Evolutionary conservation across 1,139 yeast genomes (phyloP).

Genomic region (Debaryomycetaceae sp.): DNA sequence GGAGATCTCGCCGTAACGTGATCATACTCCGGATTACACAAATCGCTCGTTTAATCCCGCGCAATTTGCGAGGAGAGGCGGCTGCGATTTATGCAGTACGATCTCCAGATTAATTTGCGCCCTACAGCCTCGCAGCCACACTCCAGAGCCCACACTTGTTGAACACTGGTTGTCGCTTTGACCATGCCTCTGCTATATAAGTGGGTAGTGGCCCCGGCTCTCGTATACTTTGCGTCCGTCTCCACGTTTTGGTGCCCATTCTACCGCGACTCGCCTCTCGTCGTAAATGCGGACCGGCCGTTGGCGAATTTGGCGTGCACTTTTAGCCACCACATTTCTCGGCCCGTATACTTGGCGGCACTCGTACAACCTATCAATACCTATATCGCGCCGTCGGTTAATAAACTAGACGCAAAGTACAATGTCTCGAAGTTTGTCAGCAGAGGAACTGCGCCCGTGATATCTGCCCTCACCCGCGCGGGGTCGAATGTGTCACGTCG

Average conservation of each 20-base stretch:
- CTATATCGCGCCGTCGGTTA: slow-evolving; percentile 4
- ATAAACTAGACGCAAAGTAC: slow-evolving; percentile 2
- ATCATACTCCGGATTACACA: too few relatives aligned
- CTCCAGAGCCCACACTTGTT: too few relatives aligned
- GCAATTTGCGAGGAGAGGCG: too few relatives aligned
- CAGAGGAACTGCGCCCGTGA: too few relatives aligned
- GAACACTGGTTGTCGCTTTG: too few relatives aligned
- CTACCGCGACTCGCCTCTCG: slow-evolving; percentile 1
- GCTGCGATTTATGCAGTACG: too few relatives aligned
- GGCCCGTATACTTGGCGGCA: slow-evolving; percentile 2
- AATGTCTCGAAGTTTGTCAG: neutral
- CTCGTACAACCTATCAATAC: slow-evolving; percentile 2
- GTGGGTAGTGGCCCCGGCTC: slow-evolving; percentile 1
- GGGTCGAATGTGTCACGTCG: too few relatives aligned
- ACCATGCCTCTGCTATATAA: neutral
- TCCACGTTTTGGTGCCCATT: slow-evolving; percentile 6
- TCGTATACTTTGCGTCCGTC: slow-evolving; percentile 5
- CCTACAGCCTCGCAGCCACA: too few relatives aligned
- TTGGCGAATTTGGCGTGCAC: slow-evolving; percentile 5
- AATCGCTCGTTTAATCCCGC: too few relatives aligned
- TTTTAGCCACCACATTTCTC: slow-evolving; percentile 3
- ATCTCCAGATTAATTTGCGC: too few relatives aligned
- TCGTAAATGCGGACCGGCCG: slow-evolving; percentile 3
- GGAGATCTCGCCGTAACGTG: too few relatives aligned
- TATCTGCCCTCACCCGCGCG: too few relatives aligned